A percentile compares a stretch with the other conserved stretches of the same genome.
These are phyloP conservation scores for Chloridella minuta DNA, from an alignment of 352 stramenopile genomes.

Conservation along the genomic window DNA sequence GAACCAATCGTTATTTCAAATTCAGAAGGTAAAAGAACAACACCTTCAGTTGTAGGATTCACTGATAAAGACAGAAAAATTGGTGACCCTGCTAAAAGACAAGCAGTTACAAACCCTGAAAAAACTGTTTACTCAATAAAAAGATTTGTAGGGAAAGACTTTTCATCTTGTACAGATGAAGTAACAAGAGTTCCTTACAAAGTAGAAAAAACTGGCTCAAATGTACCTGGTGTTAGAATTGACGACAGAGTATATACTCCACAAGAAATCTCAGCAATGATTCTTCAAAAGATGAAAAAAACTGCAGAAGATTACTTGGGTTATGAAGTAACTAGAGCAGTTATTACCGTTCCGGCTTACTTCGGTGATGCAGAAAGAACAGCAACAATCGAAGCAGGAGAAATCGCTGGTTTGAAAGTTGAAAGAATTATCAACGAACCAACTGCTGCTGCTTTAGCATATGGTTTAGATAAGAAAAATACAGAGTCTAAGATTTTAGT, in stretches of 20 bases:
- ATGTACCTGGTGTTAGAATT: too few species aligned
- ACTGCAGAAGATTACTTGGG: conserved; percentile 37
- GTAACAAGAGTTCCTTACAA: too few species aligned
- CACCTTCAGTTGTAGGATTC: conserved; percentile 86
- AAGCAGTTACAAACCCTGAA: conserved; percentile 86
- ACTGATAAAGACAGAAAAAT: conserved; percentile 69
- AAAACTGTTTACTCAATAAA: conserved; percentile 99
- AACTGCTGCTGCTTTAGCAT: conserved; percentile 27
- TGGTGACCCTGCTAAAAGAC: conserved; percentile 92
- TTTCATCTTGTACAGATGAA: too few species aligned
- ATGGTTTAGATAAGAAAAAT: conserved; percentile 36
- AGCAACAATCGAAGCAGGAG: conserved; percentile 39
- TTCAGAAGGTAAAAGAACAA: conserved; percentile 89
- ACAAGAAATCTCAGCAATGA: conserved; percentile 48
- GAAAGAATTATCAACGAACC: conserved; percentile 61
- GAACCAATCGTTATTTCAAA: conserved; percentile 78
- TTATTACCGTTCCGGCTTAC: conserved; percentile 57
- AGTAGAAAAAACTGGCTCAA: too few species aligned
- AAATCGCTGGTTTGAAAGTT: conserved; percentile 59
- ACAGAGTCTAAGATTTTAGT: conserved; percentile 38
- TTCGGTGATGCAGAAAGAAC: conserved; percentile 52
- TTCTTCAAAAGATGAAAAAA: conserved; percentile 41
- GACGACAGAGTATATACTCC: conserved; percentile 26
- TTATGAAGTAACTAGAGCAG: conserved; percentile 25
- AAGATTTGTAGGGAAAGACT: too few species aligned